Base-by-base conservation (phyloP, 768 basidiomycete species). In the Exidia glandulosa region DNA sequence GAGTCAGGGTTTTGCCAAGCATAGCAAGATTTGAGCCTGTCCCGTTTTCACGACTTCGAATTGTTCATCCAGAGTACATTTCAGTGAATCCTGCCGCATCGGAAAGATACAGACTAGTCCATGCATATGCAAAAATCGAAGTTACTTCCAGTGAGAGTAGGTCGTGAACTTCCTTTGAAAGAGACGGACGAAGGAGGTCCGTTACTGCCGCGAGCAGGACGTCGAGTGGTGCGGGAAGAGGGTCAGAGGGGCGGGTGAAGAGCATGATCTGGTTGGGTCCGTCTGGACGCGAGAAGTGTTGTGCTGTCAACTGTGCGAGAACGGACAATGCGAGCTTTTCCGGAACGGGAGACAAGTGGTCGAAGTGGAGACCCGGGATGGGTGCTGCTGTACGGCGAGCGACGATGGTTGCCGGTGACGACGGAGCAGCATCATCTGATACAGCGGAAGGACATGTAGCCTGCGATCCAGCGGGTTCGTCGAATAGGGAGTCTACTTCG, bases 241-340 rank as follows among this genome's bases (percentile, higher is more conserved):
- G 31, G 23, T 47, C 34, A 2, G 34, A n/a, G 14, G 31, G 34
- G n/a, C 27, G 61, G 59, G 27, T 63, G 66, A 95, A 95, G 19
- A 95, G 78, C 92, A 94, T 94, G 57, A 87, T 80, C 70, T 94
- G 92, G 67, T 95, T 90, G 54, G 23, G 14, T 31, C 12, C 68
- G 10, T 29, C 23, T 31, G 30, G 4, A 68, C 10, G 65, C 66
- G 66, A 87, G 37, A 41, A 88, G 69, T 86, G 88, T 9, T 75
- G 76, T 2, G 71, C 54, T 55, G 57, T 56, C 55, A 60, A 47
- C 57, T 80, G 80, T 12, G 27, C 30, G 19, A 69, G 67, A 56
- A 41, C 75, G 67, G 32, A 84, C 72, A 0, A 74, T 68, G 82
- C 81, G 10, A 87, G 70, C 37, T 79, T 79, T 23, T 68, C 62